Evolutionary conservation across 441 rosid genomes (phyloP).

Genomic region (Arabidopsis lyrata): DNA sequence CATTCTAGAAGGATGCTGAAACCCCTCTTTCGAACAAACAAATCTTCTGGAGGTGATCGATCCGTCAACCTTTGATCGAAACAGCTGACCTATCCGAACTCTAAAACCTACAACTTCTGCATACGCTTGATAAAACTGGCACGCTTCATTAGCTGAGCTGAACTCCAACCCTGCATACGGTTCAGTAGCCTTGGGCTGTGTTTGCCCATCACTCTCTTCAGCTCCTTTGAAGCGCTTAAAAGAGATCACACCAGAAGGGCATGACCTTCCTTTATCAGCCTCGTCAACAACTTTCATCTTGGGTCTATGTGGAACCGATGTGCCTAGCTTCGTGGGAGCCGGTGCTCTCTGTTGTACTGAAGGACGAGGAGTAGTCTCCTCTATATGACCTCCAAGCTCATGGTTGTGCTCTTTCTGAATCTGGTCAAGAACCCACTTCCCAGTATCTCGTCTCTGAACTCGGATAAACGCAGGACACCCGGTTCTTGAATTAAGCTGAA

Average conservation of each 20-base stretch:
- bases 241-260: conserved; percentile 61
- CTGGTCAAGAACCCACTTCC: conserved; percentile 90
- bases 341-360: conserved; percentile 45
- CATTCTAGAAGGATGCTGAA: conserved; percentile 89
- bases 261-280: conserved; percentile 54
- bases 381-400: conserved; percentile 58
- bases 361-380: conserved; percentile 40
- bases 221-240: conserved; percentile 62
- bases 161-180: conserved; percentile 73
- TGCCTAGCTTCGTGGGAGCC: conserved; percentile 47
- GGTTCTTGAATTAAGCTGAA: conserved; percentile 74
- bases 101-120: conserved; percentile 76
- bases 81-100: conserved; percentile 85
- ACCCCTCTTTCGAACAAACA: conserved; percentile 96
- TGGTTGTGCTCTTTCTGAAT: conserved; percentile 85
- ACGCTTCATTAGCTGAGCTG: conserved; percentile 75
- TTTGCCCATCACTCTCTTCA: conserved; percentile 47
- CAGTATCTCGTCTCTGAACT: conserved; percentile 70
- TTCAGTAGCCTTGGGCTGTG: conserved; percentile 47
- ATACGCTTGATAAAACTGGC: conserved; percentile 67
- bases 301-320: conserved; percentile 54
- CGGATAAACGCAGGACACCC: conserved; percentile 88
- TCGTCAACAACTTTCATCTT: conserved; percentile 57
- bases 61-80: conserved; percentile 84
- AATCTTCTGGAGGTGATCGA: conserved; percentile 85